Evolutionary conservation across 768 basidiomycete genomes (phyloP).

Genomic region (Boletus coccyginus): DNA sequence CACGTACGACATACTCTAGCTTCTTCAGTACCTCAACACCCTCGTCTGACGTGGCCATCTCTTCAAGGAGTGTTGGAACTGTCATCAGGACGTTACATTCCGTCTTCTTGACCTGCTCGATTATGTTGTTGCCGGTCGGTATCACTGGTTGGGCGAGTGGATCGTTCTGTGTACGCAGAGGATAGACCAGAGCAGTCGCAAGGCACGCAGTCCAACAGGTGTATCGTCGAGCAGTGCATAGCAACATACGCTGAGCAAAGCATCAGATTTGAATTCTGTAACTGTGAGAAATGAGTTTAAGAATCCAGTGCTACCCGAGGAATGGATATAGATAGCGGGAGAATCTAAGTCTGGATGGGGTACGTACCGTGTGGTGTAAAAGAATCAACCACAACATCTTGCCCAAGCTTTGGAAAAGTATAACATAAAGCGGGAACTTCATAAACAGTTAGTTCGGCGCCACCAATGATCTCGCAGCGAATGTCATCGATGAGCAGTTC

Average conservation of each 20-base stretch:
- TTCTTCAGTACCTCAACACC: conserved; percentile 24
- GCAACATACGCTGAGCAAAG: conserved; percentile 32
- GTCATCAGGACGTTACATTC: conserved; percentile 32
- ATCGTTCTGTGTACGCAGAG: conserved; percentile 23
- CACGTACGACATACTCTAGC: conserved; percentile 30
- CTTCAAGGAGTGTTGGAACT: conserved; percentile 39
- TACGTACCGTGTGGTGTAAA: conserved; percentile 25
- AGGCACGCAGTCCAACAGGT: conserved; percentile 5
- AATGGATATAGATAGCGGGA: conserved; percentile 45
- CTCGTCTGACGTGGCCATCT: conserved; percentile 30
- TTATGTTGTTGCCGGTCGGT: conserved; percentile 39
- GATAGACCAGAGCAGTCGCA: conserved; percentile 21
- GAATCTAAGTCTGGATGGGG: conserved; percentile 30
- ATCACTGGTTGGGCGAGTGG: conserved; percentile 30
- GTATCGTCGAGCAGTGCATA: too few species aligned
- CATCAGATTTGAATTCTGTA: conserved; percentile 35
- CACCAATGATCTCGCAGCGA: background rate
- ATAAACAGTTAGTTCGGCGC: conserved; percentile 4
- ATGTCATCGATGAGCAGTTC: conserved; percentile 11
- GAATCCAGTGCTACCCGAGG: conserved; percentile 50
- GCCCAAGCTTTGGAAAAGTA: conserved; percentile 42
- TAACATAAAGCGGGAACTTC: conserved; percentile 20
- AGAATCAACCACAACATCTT: conserved; percentile 22
- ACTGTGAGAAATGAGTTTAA: conserved; percentile 42
- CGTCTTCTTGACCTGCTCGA: conserved; percentile 32